Evolutionary conservation across 2,329 filamentous ascomycete species (phyloP).

Genomic region (Aspergillus oerlinghausenensis): DNA sequence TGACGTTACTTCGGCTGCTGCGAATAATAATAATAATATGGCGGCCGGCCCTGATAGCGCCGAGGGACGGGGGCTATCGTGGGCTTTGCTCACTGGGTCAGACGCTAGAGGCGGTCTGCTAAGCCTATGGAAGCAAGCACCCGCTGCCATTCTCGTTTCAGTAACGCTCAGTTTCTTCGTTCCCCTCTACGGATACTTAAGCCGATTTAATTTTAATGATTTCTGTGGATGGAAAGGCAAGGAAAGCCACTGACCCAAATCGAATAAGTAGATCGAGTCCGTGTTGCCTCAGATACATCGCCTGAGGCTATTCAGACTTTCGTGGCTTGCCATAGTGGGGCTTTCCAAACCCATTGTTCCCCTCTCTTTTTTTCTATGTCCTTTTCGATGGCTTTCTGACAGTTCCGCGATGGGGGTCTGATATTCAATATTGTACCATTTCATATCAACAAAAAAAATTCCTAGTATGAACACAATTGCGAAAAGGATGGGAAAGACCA

Average conservation of each 20-base stretch:
- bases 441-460: not conserved
- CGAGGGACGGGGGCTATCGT: slow-evolving; percentile 9
- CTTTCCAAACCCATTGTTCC: not conserved
- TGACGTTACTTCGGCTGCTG: slow-evolving; percentile 11
- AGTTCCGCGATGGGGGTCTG: not conserved
- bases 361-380: not conserved
- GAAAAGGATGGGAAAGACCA: not conserved
- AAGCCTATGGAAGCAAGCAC: slow-evolving; percentile 9
- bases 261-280: not conserved
- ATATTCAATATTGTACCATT: not conserved
- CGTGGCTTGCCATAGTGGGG: not conserved
- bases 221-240: slow-evolving; percentile 8
- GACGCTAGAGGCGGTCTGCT: slow-evolving; percentile 2
- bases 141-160: slow-evolving; percentile 7
- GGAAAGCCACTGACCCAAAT: slow-evolving; percentile 1
- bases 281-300: not conserved
- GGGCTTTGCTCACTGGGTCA: not conserved
- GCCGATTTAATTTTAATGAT: slow-evolving; percentile 1
- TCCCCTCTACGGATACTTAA: slow-evolving; percentile 2
- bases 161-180: slow-evolving; percentile 3
- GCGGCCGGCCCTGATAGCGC: not conserved
- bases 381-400: not conserved
- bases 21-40: not conserved
- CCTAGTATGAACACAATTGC: too few relatives aligned
- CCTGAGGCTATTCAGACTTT: not conserved